Evolutionary conservation across 2,329 filamentous ascomycete genomes (phyloP), one percentile per base, ranked within the genome.

Genomic region (Rhynchosporium graminicola): DNA sequence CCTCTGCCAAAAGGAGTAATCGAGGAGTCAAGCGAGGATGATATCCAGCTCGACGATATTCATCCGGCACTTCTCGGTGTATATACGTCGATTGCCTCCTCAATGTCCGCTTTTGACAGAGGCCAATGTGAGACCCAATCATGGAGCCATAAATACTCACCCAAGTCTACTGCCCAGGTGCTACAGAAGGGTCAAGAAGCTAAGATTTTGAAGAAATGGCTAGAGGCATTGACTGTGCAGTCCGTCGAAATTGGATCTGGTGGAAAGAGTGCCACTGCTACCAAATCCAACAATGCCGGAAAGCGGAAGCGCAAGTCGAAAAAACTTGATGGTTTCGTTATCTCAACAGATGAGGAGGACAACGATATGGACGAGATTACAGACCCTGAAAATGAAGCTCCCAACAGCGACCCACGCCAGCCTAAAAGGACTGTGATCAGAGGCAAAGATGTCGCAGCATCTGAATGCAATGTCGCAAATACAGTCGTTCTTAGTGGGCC

Each of bases 101-200:
- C 80, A 0, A 79, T 93, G 12, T 93, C 90, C 4, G 87, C 93
- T 0, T 97, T 93, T 71, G 95, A 99, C 73, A 83, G 79, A 65
- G 90, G 87, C 8, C 83, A 82, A 56, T 96, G 90, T 69, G 94
- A 98, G 72, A 80, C 79, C 1, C 77, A 82, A 33, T 77, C 85
- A 8, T 99, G 95, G 95, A 75, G 81, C 1, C 88, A 94, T 46
- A 97, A 98, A 71, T 97, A 98, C 76, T 85, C 90, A 0, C 95
- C 95, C 0, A 77, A 75, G 31, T 79, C 77, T 42, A 87, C 91
- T 2, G 79, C 79, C 3, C 86, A 94, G 62, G 87, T 98, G 0
- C 79, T 99, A 10, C 93, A 97, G 71, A 74, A 79, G 15, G 88
- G 89, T 2, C 83, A 80, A 50, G 91, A 97, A 74, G 86, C 86